Conservation (phyloP, 1,284 basidiomycete species). For the Ustilago bromivora region DNA sequence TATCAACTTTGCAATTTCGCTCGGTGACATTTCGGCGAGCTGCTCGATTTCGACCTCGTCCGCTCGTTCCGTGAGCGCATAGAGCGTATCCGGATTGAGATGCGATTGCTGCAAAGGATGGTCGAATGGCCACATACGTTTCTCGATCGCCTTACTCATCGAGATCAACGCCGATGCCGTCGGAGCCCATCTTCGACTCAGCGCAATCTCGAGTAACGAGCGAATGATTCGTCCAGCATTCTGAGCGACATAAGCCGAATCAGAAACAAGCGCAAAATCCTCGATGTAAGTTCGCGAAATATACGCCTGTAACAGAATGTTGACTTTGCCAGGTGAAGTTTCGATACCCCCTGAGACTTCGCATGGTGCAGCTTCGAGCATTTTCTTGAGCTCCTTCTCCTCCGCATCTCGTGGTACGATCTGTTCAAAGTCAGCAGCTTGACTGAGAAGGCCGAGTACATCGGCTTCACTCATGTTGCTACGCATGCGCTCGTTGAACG, state of each 20-base stretch:
- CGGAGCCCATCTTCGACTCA: slow-evolving; percentile 90
- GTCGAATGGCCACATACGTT: slow-evolving; percentile 94
- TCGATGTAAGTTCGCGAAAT: slow-evolving; percentile 85
- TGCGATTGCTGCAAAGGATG: slow-evolving; percentile 83
- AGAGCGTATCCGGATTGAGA: slow-evolving; percentile 76
- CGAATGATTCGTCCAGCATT: slow-evolving; percentile 95
- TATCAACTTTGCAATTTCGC: slow-evolving; percentile 83
- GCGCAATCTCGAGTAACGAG: slow-evolving; percentile 91
- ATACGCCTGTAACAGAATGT: slow-evolving; percentile 91
- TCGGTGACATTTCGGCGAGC: slow-evolving; percentile 79
- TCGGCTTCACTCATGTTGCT: slow-evolving; percentile 94
- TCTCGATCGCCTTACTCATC: slow-evolving; percentile 80
- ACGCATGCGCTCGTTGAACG: slow-evolving; percentile 86
- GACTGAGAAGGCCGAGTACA: slow-evolving; percentile 84
- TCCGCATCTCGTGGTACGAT: slow-evolving; percentile 93
- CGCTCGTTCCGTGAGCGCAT: slow-evolving; percentile 83
- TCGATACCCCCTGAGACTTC: slow-evolving; percentile 78
- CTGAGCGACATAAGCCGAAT: slow-evolving; percentile 83
- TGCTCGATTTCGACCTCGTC: slow-evolving; percentile 85
- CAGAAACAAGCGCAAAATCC: slow-evolving; percentile 97
- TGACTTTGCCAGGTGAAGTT: slow-evolving; percentile 90
- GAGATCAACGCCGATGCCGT: slow-evolving; percentile 84
- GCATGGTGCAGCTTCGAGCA: slow-evolving; percentile 75
- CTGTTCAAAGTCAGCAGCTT: slow-evolving; percentile 97
- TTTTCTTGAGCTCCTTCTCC: slow-evolving; percentile 81